Base-by-base conservation (phyloP, 345 rosid genomes). In the Hirschfeldia incana region DNA sequence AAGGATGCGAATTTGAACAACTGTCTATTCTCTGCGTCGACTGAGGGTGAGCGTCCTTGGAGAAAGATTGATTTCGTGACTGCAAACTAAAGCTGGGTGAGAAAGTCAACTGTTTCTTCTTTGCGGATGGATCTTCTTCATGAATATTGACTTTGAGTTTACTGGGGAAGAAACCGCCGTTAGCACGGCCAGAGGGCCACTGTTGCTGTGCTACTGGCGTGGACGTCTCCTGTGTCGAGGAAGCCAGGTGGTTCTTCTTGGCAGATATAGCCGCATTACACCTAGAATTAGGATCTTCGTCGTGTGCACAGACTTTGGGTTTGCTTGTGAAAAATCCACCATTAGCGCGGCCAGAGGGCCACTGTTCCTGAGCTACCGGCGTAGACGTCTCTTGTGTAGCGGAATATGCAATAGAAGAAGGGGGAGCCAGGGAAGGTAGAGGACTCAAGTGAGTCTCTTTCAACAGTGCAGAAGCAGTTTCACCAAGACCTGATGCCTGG, bases 401-500 rank as follows among this genome's bases (percentile, higher is more conserved):
- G 64, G 80, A 73, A 78, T 81, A 88, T 67, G 86, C 82, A 62
- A 90, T 87, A 57, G 91, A 88, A 74, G 92, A 86, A 70, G 93
- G 87, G 68, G 88, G 87, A n/a, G 88, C 93, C 85, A 85, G 70
- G 4, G 87, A 83, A 55, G 97, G 87, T 74, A 95, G 85, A 82
- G 99, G 96, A 70, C 89, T 86, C 86, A 95, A 83, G 71, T 95
- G 96, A 68, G 97, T 94, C 87, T 95, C 99, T 83, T 89, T 91
- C 82, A 90, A 85, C 78, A 95, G 88, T 46, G 77, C 36, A 53
- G 86, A 82, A 30, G 99, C 94, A 74, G 92, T 86, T 73, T 84
- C 79, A 73, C 78, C 79, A 87, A 95, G 86, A 72, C 99, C 99
- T 80, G 90, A 87, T 63, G 96, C 96, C 83, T 89, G 98, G 58